Evolutionary conservation across 1,139 yeast genomes (phyloP).

Genomic region (Zygosaccharomyces pseudobailii): DNA sequence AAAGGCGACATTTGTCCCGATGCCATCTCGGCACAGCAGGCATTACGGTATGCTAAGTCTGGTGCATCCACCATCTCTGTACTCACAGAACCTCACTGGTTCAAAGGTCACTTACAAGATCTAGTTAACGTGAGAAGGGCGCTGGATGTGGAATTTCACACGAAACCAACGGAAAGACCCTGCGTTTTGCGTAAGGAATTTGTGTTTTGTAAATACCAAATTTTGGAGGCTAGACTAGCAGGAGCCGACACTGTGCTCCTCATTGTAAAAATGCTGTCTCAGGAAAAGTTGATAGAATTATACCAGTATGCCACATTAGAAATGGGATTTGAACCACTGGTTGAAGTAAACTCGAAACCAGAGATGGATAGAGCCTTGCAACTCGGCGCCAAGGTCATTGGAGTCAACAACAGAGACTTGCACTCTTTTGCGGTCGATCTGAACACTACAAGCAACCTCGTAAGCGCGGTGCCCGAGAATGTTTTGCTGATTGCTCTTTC

Average conservation of each 20-base stretch:
- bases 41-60: conserved; percentile 64
- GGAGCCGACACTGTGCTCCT: conserved; percentile 93
- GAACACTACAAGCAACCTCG: conserved; percentile 69
- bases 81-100: conserved; percentile 95
- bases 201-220: conserved; percentile 80
- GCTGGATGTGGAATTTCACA: conserved; percentile 35
- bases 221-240: conserved; percentile 83
- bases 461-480: conserved; percentile 56
- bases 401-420: conserved; percentile 90
- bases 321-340: conserved; percentile 88
- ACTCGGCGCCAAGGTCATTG: conserved; percentile 77
- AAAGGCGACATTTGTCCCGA: conserved; percentile 79
- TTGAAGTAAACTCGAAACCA: conserved; percentile 78
- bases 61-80: conserved; percentile 92
- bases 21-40: conserved; percentile 84
- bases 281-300: conserved; percentile 49
- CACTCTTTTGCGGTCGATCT: conserved; percentile 88
- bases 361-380: conserved; percentile 67
- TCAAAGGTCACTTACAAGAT: conserved; percentile 85
- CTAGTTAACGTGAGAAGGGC: conserved; percentile 59
- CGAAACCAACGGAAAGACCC: conserved; percentile 56
- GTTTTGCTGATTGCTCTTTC: conserved; percentile 79
- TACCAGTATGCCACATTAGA: conserved; percentile 60
- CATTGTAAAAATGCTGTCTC: conserved; percentile 86
- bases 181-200: conserved; percentile 90